Evolutionary conservation across 2,329 filamentous ascomycete genomes (phyloP).

Genomic region (Coleophoma crateriformis): DNA sequence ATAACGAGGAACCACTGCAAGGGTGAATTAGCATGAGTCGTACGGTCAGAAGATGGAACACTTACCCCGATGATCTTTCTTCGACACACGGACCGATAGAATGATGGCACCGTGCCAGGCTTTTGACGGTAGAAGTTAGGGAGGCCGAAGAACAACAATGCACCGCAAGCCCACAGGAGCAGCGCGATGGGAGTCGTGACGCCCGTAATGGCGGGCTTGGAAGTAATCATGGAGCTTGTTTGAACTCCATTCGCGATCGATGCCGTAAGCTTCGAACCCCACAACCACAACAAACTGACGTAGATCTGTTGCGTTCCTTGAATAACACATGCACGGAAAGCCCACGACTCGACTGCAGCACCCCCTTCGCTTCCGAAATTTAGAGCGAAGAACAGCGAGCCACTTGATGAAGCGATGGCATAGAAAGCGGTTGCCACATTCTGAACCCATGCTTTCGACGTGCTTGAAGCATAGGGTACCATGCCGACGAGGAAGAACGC

Average conservation of each 20-base stretch:
- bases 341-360: constrained; percentile 57
- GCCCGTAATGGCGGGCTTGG: constrained; percentile 23
- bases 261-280: constrained; percentile 51
- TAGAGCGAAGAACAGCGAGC: constrained; percentile 60
- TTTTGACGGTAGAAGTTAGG: constrained; percentile 62
- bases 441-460: constrained; percentile 46
- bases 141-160: constrained; percentile 52
- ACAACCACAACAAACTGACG: constrained; percentile 60
- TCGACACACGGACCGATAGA: constrained; percentile 55
- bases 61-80: constrained; percentile 52
- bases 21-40: neutral
- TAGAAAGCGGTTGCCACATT: constrained; percentile 58
- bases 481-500: constrained; percentile 60
- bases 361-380: constrained; percentile 63
- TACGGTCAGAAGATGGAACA: neutral
- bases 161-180: constrained; percentile 50
- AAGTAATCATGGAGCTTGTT: constrained; percentile 2
- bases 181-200: constrained; percentile 53
- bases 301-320: constrained; percentile 65
- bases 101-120: constrained; percentile 58
- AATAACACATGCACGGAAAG: constrained; percentile 60
- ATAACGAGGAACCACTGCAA: constrained; percentile 55
- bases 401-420: constrained; percentile 55
- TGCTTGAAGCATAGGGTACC: constrained; percentile 43
- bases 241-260: constrained; percentile 34